Base-by-base conservation (phyloP, 768 basidiomycete genomes). In the Termitomyces sp. region DNA sequence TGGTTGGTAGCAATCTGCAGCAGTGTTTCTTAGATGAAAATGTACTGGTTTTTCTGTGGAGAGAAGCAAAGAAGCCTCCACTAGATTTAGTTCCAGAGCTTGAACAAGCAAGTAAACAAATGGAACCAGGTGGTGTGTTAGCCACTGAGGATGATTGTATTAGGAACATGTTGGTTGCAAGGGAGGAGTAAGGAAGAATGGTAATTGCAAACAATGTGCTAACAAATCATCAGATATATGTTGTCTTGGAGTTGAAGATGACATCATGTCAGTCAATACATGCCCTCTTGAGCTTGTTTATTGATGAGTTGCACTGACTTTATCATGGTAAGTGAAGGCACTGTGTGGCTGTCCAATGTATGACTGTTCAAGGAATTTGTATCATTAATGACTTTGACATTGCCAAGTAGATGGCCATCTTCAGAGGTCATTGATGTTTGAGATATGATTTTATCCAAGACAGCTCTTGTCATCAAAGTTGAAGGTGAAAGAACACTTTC, bases 141-240 rank as follows among this genome's bases (percentile, higher is more conserved):
- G 68, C 71, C 12, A 73, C 67, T 34, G 71, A 72, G 49, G 73
- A 74, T 45, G 77, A 71, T 60, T 70, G 75, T 40, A 68, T 65
- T 34, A 72, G 76, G 56, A 63, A 62, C 62, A 65, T 70, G 61
- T 66, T 73, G 54, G 69, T 69, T 20, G 83, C 88, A 43, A 92
- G 76, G 4, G 86, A 83, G 3, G 91, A 92, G 68, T 94, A 94
- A 3, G 92, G 92, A 43, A 94, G 81, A 5, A 81, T 69, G 66
- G 64, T 2, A 70, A 70, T 36, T 49, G 60, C 5, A 68, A 65
- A 38, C 60, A 49, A 34, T 32, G 37, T 31, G 43, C 37, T 63
- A 52, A 66, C 47, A 60, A 42, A 42, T 54, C 70, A 59, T 60
- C 65, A 48, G 60, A 70, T 54, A 45, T 62, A 38, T 54, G 67